Conservation (phyloP, 2,329 filamentous ascomycete genomes). For the Cladosporium austrohemisphaericum region DNA sequence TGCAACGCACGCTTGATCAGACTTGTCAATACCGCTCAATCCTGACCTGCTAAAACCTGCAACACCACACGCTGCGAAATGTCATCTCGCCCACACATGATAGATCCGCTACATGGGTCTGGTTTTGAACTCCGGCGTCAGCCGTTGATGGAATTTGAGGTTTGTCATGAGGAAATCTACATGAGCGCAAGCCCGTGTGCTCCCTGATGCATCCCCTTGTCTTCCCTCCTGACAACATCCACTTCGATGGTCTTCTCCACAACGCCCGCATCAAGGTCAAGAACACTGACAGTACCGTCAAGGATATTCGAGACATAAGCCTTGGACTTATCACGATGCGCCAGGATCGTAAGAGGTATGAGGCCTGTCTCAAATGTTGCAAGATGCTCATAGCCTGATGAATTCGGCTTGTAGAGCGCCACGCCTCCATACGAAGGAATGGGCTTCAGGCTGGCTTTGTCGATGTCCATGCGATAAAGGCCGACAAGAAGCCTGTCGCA, state of each 20-base stretch:
- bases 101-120: too few relatives aligned
- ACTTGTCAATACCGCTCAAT: too few relatives aligned
- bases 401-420: not conserved
- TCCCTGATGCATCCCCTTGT: constrained; percentile 17
- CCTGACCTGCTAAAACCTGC: too few relatives aligned
- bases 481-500: not conserved
- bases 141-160: too few relatives aligned
- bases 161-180: too few relatives aligned
- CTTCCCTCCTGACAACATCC: constrained; percentile 10
- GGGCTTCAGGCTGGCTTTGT: not conserved
- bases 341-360: constrained; percentile 13
- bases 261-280: constrained; percentile 7
- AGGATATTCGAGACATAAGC: constrained; percentile 16
- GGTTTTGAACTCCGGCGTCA: too few relatives aligned
- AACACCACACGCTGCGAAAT: too few relatives aligned
- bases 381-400: constrained; percentile 5
- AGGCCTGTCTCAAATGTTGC: constrained; percentile 11
- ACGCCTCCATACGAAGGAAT: constrained; percentile 1
- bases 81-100: too few relatives aligned
- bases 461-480: not conserved
- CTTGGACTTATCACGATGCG: constrained; percentile 7
- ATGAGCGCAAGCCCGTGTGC: constrained; percentile 16
- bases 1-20: too few relatives aligned
- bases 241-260: constrained; percentile 12
- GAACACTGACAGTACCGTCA: constrained; percentile 13